phyloP scores from a whole-genome alignment of 371 early-diverging fungal species.

The Rhizopus delemar region DNA sequence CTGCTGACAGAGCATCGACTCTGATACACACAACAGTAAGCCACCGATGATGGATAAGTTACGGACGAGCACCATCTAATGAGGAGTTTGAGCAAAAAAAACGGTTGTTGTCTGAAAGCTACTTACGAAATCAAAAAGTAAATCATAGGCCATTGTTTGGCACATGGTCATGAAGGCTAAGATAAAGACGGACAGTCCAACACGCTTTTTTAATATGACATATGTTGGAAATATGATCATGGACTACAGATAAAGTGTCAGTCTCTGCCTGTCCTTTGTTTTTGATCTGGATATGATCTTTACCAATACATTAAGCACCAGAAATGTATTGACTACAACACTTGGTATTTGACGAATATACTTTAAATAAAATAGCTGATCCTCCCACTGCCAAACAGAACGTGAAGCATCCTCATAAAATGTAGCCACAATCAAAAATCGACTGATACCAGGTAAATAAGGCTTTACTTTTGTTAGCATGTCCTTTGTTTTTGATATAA shows the following conservation, averaged over 20 bases:
- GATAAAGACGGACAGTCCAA: constrained; percentile 74
- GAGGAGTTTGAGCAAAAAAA: neutral
- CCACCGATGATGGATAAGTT: constrained; percentile 89
- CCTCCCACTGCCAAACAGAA: constrained; percentile 33
- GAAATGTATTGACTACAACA: constrained; percentile 12
- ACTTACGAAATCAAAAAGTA: constrained; percentile 76
- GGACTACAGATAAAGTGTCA: constrained; percentile 24
- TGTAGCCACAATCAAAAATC: constrained; percentile 39
- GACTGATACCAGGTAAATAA: constrained; percentile 30
- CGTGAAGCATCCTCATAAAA: constrained; percentile 45
- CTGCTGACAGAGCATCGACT: constrained; percentile 46
- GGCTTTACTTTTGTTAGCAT: constrained; percentile 4
- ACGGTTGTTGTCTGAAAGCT: neutral
- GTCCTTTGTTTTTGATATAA: neutral
- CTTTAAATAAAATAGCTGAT: constrained; percentile 30
- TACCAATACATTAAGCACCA: constrained; percentile 68
- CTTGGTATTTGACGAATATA: constrained; percentile 24
- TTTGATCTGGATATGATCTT: constrained; percentile 1
- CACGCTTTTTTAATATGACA: constrained; percentile 74
- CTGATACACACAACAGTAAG: constrained; percentile 84
- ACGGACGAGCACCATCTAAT: constrained; percentile 77
- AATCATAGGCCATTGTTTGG: constrained; percentile 88
- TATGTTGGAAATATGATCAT: constrained; percentile 79
- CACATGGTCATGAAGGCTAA: constrained; percentile 71
- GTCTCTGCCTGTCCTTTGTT: neutral